Base-by-base conservation (phyloP, 371 early-diverging fungal genomes). In the Synchytrium microbalum region DNA sequence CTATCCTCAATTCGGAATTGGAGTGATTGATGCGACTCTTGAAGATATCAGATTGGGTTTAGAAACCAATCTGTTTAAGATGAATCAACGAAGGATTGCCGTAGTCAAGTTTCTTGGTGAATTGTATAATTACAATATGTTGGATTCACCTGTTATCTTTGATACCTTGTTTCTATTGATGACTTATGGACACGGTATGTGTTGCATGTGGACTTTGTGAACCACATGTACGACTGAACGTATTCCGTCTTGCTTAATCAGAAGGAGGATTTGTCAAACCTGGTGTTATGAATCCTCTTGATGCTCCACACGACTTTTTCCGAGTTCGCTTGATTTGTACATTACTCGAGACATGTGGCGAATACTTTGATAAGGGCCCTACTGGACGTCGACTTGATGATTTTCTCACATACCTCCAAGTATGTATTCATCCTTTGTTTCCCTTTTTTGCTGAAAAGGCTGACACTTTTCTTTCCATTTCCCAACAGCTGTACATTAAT, bases 221-320 rank as follows among this genome's bases (percentile, higher is more conserved):
- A 13, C 1, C 27, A 0, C 1, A 28, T n/a, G n/a, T n/a, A 25
- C 2, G 14, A 32, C 32, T 38, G 51, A 29, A 24, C 31, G 27
- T 26, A 53, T 29, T 1, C 31, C 31, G 30, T 27, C 32, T 14
- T 23, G n/a, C n/a, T n/a, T n/a, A n/a, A 23, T 59, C 79, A 84
- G 86, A 89, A 14, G 83, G 82, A 60, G 92, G 92, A 19, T 70
- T 92, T 29, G 88, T 92, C 26, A 75, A 80, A 2, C 84, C 80
- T 46, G 86, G 82, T 16, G 77, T 82, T 2, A 76, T 75, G 25
- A 85, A 84, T 62, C 79, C 84, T 2, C 72, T 91, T 14, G 99
- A 98, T 67, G 79, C 86, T 2, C 87, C 92, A 10, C 74, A 85
- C 67, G 96, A 97, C 72, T 94, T 88, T 70, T 97, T 98, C 85